Conservation (phyloP, 176 grass and related monocot species). For the Zoysia pacifica region DNA sequence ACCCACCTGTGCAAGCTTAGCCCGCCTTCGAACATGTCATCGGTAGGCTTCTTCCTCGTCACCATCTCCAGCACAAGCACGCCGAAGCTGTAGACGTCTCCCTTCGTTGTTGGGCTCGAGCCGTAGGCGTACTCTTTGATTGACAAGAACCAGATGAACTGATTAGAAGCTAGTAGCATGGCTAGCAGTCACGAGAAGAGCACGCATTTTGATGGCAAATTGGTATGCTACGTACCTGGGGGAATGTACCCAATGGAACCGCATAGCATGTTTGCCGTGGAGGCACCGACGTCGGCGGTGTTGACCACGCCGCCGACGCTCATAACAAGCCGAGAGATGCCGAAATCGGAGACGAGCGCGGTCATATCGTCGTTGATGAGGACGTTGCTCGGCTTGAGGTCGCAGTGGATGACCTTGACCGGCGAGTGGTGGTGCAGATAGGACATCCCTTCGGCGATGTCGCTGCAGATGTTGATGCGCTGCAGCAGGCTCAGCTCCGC, state of each 20-base stretch:
- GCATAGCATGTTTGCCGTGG: slow-evolving; percentile 80
- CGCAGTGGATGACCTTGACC: slow-evolving; percentile 89
- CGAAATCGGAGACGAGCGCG: slow-evolving; percentile 89
- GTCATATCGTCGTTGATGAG: slow-evolving; percentile 97
- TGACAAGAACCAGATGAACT: not conserved
- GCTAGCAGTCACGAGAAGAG: not conserved
- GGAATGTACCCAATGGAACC: slow-evolving; percentile 94
- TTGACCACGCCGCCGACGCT: slow-evolving; percentile 45
- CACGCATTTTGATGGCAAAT: slow-evolving; percentile 1
- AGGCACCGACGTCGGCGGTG: slow-evolving; percentile 59
- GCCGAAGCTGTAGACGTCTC: slow-evolving; percentile 94
- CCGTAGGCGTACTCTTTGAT: slow-evolving; percentile 84
- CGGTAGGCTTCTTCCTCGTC: slow-evolving; percentile 65
- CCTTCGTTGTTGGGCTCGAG: slow-evolving; percentile 69
- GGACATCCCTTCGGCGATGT: slow-evolving; percentile 86
- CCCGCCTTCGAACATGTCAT: slow-evolving; percentile 74
- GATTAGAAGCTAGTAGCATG: not conserved
- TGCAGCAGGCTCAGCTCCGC: slow-evolving; percentile 69
- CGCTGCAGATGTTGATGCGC: slow-evolving; percentile 89
- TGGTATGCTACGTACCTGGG: slow-evolving; percentile 43
- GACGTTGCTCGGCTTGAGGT: slow-evolving; percentile 93
- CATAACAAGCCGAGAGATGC: slow-evolving; percentile 75
- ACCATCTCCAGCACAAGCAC: slow-evolving; percentile 75
- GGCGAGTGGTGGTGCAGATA: slow-evolving; percentile 96
- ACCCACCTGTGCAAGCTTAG: slow-evolving; percentile 80